Conservation (phyloP, 495 filamentous ascomycete genomes). For the Amniculicola lignicola region DNA sequence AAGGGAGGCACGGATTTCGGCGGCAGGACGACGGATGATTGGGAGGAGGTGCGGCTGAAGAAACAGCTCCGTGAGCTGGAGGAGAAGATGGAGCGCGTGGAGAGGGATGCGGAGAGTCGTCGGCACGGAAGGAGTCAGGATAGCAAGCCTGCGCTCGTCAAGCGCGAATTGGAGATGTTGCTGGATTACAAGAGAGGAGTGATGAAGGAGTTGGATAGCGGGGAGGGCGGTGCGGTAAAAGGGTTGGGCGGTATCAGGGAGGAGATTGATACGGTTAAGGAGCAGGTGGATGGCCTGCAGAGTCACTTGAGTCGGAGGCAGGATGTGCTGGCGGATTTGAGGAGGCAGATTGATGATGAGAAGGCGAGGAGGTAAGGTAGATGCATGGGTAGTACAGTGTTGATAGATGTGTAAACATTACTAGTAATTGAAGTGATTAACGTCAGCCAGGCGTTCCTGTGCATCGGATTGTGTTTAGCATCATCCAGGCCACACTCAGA, state of each 20-base stretch:
- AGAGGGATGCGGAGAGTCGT: constrained; percentile 56
- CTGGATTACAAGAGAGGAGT: constrained; percentile 73
- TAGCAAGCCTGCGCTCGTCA: constrained; percentile 74
- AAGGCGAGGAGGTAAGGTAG: constrained; percentile 36
- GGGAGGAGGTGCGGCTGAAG: constrained; percentile 94
- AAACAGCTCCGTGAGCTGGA: constrained; percentile 88
- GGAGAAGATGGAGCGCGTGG: constrained; percentile 72
- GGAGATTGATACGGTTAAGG: constrained; percentile 45
- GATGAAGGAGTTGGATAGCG: constrained; percentile 50
- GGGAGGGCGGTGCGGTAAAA: constrained; percentile 41
- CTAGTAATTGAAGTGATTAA: no score
- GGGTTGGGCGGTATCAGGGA: constrained; percentile 52
- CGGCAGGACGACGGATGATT: constrained; percentile 69
- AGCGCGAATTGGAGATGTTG: constrained; percentile 87
- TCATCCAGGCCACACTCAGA: no score
- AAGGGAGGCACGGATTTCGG: constrained; percentile 80
- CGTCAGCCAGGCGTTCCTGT: no score
- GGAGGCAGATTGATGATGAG: constrained; percentile 60
- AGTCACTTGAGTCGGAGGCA: constrained; percentile 42
- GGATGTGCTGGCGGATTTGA: constrained; percentile 55
- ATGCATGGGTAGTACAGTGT: not conserved
- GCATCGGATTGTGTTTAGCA: no score
- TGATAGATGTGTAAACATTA: no score
- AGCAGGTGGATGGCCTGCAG: constrained; percentile 48
- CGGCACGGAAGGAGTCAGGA: constrained; percentile 56